phyloP scores from a whole-genome alignment of 176 grass and related monocot species.

The Avena insularis region DNA sequence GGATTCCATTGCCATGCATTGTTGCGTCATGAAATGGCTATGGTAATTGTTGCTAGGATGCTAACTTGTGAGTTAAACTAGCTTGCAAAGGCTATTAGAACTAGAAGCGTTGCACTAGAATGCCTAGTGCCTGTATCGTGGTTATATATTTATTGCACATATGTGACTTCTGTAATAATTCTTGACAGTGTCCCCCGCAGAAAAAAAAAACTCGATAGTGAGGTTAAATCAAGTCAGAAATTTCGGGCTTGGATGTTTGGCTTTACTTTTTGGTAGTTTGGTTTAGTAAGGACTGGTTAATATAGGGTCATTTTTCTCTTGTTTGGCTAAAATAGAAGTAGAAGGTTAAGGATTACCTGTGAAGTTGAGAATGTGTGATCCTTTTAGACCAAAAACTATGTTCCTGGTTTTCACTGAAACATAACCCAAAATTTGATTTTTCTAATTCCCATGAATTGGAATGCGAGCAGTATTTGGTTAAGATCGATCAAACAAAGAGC shows the following conservation, averaged over 20 bases:
- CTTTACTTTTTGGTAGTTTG: neutral
- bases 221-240: constrained; percentile 16
- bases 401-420: neutral
- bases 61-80: neutral
- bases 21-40: neutral
- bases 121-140: neutral
- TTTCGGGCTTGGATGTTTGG: neutral
- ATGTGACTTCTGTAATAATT: neutral
- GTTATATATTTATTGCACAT: neutral
- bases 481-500: neutral
- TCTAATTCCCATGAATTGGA: constrained; percentile 1
- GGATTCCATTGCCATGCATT: neutral
- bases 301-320: constrained; percentile 16
- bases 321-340: neutral
- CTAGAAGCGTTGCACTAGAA: neutral
- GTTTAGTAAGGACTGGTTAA: neutral
- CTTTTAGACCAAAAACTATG: neutral
- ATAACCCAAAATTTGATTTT: constrained; percentile 2
- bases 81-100: neutral
- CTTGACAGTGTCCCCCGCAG: neutral
- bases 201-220: neutral
- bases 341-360: neutral
- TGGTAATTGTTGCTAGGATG: constrained; percentile 8
- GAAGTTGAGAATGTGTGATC: neutral
- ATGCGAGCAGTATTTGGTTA: neutral